These are phyloP conservation scores for Carex littledalei DNA, from an alignment of 176 grass and related monocot genomes.

Conservation along the genomic window DNA sequence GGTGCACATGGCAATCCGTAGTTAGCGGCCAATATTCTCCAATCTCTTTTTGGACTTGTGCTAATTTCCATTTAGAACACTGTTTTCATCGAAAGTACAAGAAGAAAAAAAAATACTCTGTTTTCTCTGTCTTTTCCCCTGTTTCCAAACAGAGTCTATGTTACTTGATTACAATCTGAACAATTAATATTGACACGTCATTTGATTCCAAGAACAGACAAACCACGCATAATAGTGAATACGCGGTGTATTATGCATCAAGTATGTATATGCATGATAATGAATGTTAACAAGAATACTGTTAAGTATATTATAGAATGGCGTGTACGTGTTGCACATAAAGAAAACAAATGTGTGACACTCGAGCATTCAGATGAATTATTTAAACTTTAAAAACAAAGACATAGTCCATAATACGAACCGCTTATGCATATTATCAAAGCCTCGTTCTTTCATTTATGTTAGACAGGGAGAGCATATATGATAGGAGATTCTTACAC, in stretches of 20 bases:
- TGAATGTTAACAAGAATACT: background rate
- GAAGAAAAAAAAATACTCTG: background rate
- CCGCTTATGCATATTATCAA: too few species aligned
- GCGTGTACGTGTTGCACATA: background rate
- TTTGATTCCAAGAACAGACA: background rate
- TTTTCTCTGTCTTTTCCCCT: background rate
- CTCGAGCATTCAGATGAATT: too few species aligned
- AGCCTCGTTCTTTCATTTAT: background rate
- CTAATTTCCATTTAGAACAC: background rate
- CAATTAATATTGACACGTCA: background rate
- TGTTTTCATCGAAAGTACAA: background rate
- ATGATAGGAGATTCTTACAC: background rate
- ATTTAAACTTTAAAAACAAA: too few species aligned
- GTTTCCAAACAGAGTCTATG: background rate
- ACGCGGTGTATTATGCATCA: background rate
- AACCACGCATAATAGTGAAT: background rate
- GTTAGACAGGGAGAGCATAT: background rate
- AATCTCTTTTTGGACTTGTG: slow-evolving; percentile 16
- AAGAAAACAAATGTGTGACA: background rate
- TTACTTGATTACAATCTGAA: background rate
- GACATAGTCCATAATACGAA: too few species aligned
- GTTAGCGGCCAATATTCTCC: slow-evolving; percentile 17
- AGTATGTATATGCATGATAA: background rate
- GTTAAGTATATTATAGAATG: background rate
- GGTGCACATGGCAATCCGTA: slow-evolving; percentile 16